Conservation (phyloP, 2,329 filamentous ascomycete species). For the Colletotrichum orchidophilum region DNA sequence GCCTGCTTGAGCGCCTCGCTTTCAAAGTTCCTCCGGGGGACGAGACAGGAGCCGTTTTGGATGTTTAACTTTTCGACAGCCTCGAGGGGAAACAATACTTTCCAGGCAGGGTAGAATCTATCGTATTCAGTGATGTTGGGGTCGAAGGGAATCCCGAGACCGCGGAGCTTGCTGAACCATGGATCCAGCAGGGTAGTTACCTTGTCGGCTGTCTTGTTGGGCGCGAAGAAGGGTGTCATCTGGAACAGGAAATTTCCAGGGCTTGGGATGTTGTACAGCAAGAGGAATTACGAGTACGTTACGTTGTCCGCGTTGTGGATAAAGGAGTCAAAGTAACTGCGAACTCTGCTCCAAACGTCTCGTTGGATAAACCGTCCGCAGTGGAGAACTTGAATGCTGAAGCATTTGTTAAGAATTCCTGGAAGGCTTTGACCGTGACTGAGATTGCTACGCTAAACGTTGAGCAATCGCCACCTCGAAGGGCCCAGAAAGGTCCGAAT, state of each 20-base stretch:
- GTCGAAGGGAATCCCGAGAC: background rate
- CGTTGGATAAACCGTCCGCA: conserved; percentile 14
- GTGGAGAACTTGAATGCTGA: conserved; percentile 15
- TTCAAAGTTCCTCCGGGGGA: conserved; percentile 16
- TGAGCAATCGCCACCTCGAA: conserved; percentile 64
- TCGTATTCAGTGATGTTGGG: conserved; percentile 24
- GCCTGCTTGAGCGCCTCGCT: conserved; percentile 1
- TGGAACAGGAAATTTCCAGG: conserved; percentile 19
- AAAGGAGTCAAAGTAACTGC: conserved; percentile 21
- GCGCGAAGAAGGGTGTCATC: conserved; percentile 30
- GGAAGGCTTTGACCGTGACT: conserved; percentile 19
- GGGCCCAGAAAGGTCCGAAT: conserved; percentile 72
- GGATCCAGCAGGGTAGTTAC: conserved; percentile 13
- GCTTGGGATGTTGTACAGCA: conserved; percentile 7
- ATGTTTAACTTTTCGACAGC: conserved; percentile 19
- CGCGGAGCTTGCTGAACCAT: conserved; percentile 8
- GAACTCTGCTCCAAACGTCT: conserved; percentile 14
- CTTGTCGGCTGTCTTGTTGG: conserved; percentile 19
- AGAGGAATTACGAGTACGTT: conserved; percentile 9
- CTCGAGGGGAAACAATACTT: conserved; percentile 9
- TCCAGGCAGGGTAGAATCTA: conserved; percentile 26
- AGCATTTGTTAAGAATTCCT: background rate
- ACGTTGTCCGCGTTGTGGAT: conserved; percentile 17
- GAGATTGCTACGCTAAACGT: conserved; percentile 16
- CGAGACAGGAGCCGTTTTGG: conserved; percentile 14